Evolutionary conservation across 257 asterid genomes (phyloP), one percentile per base, ranked within the genome.

Genomic region (Capsicum pubescens): DNA sequence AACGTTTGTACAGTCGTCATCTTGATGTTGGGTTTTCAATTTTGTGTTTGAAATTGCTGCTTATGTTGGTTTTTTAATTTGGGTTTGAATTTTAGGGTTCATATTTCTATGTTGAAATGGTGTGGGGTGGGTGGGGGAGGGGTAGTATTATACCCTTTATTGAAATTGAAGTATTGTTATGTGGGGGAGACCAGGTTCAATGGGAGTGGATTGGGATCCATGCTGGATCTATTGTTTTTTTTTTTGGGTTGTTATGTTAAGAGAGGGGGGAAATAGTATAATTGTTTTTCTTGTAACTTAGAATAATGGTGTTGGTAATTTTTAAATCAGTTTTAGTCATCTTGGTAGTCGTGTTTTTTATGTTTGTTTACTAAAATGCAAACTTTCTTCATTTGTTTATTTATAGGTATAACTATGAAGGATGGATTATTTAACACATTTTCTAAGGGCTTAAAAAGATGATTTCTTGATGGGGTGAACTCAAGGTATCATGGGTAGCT

Each of bases 171-270:
- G 87, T 82, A 64, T 39, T 82, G 83, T 82, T 71, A 57, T 88
- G 85, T 86, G 87, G 86, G 80, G 57, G 68, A 85, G 92, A 88
- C 95, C 89, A 87, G 95, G 94, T 93, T 91, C 95, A 91, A 83
- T 91, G 94, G 84, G 91, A 84, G 91, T 90, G 91, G 93, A 90
- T 94, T 89, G 95, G 97, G 97, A 95, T 94, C 95, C 94, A 89
- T 94, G 99, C 85, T 91, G 91, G 94, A 94, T 95, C 94, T 88
- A 80, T 84, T 89, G 82, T 86, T 87, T 89, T 85, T 83, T 83
- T 85, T 71, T 60, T 26, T 26, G 5, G 44, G 52, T 80, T 48
- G 10, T 80, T 85, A 57, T 86, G 66, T 82, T 86, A 77, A 26
- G 70, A 26, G 74, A n/a, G 84, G 68, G 72, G 48, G 48, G 48